Base-by-base conservation (phyloP, 345 rosid genomes). In the Garcia nutans region DNA sequence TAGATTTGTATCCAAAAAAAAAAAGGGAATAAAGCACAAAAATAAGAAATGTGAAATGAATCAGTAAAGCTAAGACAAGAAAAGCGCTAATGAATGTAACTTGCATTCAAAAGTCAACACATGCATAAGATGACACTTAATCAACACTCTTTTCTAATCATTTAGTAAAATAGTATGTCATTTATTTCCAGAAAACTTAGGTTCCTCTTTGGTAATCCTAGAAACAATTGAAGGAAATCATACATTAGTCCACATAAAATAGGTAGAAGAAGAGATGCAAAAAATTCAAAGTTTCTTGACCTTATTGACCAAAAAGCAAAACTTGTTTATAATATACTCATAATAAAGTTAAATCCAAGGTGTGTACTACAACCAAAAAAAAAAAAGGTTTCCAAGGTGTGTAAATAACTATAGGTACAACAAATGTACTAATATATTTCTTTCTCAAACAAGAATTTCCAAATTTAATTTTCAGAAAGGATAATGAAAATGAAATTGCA, bases 1-100 rank as follows among this genome's bases (percentile, higher is more conserved):
- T 94, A 83, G 72, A 92, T 47, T 85, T 76, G 75, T 80, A 82
- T 17, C 42, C 52, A 33, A 52, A 56, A 49, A 33, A 52, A 56
- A 49, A 37, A 31, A 65, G 12, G 41, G 31, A 13, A 15, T 0
- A 23, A 49, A 76, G 37, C 2, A 26, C 3, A 20, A 42, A 45
- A 62, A 84, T 54, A 68, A 76, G 52, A 44, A 77, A 70, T 22
- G 13, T 71, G 76, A 66, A 60, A 19, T 33, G 47, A 44, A 15
- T 23, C 60, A 71, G 8, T 20, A 31, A 7, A 16, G n/a, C 28
- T 47, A 57, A 65, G 41, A 56, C 41, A 62, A 72, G 19, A 33
- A 62, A 62, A 22, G 31, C 50, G 50, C 42, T 58, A 22, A 50
- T 23, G 1, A 19, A 7, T 24, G 24, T 20, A 50, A 50, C 13